Base-by-base conservation (phyloP, 23 red algal genomes). In the Cyanidiococcus yangmingshanensis region DNA sequence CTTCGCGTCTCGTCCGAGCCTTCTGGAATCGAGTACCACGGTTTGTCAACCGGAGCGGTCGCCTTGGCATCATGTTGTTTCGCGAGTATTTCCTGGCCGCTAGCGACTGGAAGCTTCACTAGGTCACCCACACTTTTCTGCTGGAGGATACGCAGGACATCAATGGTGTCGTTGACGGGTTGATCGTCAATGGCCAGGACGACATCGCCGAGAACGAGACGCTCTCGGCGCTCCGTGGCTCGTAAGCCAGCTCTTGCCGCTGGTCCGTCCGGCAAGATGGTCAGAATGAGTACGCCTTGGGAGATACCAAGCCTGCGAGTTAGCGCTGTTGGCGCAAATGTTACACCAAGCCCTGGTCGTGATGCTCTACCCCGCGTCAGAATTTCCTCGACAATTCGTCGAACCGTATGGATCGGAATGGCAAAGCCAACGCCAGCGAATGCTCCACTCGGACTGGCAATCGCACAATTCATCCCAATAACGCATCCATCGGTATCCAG, bases 341-440 rank as follows among this genome's bases (percentile, higher is more conserved):
- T 71, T 2, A 71, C 63, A 12, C 63, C 63, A 12, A 71, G 63
- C 3, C 63, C 63, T 29, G 63, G 63, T 7, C 63, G 63, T 7
- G 63, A 32, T 7, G 39, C 81, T 38, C 58, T 38, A 68, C 75
- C 68, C 40, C 58, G 75, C 1, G 74, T 51, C 12, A 77, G 57
- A 18, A 84, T 67, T 1, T 57, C 57, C 1, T 75, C 37, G 2
- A 50, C 68, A 58, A 77, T 76, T 50, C 71, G 79, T 17, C 50
- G 57, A 37, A 84, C 79, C 7, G 79, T 87, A 58, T 84, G 39
- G 12, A 82, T 59, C 50, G 85, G 80, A 36, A 87, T 74, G 37
- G 80, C 85, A 45, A 83, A 84, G 1, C 85, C 85, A 25, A 82
- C 41, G 1, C 85, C 85, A 39, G 80, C 85, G 54, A 77, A 82